A percentile compares a stretch with the other conserved stretches of the same genome.
phyloP scores from a whole-genome alignment of 1,139 yeast genomes.

The Wickerhamomyces sp. region DNA sequence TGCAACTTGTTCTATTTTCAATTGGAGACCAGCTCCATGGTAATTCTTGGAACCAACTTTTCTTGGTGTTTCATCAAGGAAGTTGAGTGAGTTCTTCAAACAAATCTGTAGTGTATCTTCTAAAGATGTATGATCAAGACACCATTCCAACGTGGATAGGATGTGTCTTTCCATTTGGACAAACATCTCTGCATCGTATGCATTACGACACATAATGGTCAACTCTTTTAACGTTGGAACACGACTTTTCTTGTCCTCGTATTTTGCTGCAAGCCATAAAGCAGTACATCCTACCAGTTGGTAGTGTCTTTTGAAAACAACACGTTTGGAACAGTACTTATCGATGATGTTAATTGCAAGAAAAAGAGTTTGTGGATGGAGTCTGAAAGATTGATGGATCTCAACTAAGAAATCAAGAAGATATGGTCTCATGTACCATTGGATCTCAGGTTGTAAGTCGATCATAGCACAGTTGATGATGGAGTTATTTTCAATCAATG shows the following conservation, averaged over 20 bases:
- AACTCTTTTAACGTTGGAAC: conserved; percentile 81
- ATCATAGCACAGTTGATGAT: conserved; percentile 65
- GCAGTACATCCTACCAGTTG: conserved; percentile 92
- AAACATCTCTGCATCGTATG: conserved; percentile 87
- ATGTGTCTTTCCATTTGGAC: conserved; percentile 94
- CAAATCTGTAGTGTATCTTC: conserved; percentile 60
- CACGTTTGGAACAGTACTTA: conserved; percentile 84
- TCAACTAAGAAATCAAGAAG: conserved; percentile 79
- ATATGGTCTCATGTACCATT: conserved; percentile 91
- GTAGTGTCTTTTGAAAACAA: conserved; percentile 88
- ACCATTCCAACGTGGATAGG: conserved; percentile 80
- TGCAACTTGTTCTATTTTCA: conserved; percentile 29
- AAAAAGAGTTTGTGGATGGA: conserved; percentile 74
- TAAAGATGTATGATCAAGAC: conserved; percentile 37
- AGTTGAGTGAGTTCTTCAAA: conserved; percentile 29
- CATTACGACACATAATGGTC: conserved; percentile 73
- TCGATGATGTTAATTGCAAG: conserved; percentile 79
- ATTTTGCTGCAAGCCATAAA: conserved; percentile 92
- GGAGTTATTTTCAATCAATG: conserved; percentile 30
- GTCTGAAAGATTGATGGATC: conserved; percentile 66
- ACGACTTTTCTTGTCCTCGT: conserved; percentile 78
- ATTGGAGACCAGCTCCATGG: conserved; percentile 23
- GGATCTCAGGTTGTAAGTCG: conserved; percentile 85
- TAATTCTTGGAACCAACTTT: conserved; percentile 16
- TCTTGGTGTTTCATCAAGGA: conserved; percentile 21